A percentile compares a stretch with the other conserved stretches of the same genome.
phyloP scores from a whole-genome alignment of 2,329 filamentous ascomycete species.

The Penicillium rolfsii region DNA sequence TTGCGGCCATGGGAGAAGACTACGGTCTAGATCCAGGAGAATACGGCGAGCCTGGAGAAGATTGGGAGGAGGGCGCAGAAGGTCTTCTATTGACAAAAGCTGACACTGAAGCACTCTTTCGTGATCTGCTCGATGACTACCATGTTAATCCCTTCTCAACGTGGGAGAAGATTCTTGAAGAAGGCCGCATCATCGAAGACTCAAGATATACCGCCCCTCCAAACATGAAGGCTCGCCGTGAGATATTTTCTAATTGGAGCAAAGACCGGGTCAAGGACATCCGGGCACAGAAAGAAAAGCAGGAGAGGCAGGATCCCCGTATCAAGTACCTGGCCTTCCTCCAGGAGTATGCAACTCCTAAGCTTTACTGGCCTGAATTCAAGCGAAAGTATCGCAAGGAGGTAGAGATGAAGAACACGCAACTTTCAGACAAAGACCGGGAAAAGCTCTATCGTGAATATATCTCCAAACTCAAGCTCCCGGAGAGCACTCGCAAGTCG shows the following conservation, averaged over 20 bases:
- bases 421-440: conserved; percentile 52
- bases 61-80: conserved; percentile 71
- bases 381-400: conserved; percentile 87
- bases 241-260: conserved; percentile 84
- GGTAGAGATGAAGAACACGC: conserved; percentile 63
- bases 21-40: conserved; percentile 77
- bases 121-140: conserved; percentile 81
- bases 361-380: conserved; percentile 97
- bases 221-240: conserved; percentile 79
- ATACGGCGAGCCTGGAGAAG: conserved; percentile 65
- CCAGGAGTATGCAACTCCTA: conserved; percentile 79
- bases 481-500: conserved; percentile 51
- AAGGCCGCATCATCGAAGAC: conserved; percentile 80
- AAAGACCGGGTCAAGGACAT: conserved; percentile 73
- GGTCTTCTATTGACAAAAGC: conserved; percentile 71
- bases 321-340: conserved; percentile 83
- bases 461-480: conserved; percentile 50
- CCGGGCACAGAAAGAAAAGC: conserved; percentile 71
- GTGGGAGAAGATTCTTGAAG: conserved; percentile 88
- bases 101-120: conserved; percentile 78
- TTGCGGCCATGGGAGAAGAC: conserved; percentile 86
- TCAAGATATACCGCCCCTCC: conserved; percentile 79
- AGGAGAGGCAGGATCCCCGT: conserved; percentile 79
- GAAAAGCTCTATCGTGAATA: conserved; percentile 55
- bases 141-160: conserved; percentile 83